Evolutionary conservation across 2,329 filamentous ascomycete genomes (phyloP), one percentile per base, ranked within the genome.

Genomic region (Ascochyta viciae-villosae): DNA sequence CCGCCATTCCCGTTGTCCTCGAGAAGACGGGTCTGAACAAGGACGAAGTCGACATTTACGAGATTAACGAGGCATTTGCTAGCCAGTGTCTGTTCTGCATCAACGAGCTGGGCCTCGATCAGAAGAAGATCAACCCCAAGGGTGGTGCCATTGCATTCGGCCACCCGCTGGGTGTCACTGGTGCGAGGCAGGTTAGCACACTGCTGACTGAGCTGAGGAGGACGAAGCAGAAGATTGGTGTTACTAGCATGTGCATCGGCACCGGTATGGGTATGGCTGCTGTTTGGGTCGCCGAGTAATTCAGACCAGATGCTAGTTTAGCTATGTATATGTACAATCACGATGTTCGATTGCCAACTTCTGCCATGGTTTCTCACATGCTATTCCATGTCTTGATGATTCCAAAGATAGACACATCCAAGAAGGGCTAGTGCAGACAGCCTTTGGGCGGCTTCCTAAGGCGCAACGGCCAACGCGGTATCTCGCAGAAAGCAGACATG

Each of bases 51-150:
- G 95, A 98, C 75, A 94, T 98, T 73, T 98, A 86, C 73, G 95
- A 99, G 85, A 97, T 99, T 84, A 99, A 99, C 82, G 95, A 99
- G 85, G 95, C 95, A 1, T 99, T 99, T 77, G 95, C 95, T 29
- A 91, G 87, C 62, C 94, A 98, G 84, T 96, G 92, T 78, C 78
- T 98, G 64, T 98, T 90, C 90, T 97, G 92, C 77, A 87, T 91
- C 61, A 91, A 95, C 71, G 88, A 97, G 82, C 85, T 99, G 22
- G 89, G 89, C 40, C 80, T 99, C 26, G 90, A 92, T 49, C 74
- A 83, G 58, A 88, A 91, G 64, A 98, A 97, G 85, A 87, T 99
- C 74, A 98, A 98, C 82, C 94, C 94, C 69, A 96, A 97, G 85
- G 95, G 94, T 64, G 94, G 94, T 61, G 93, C 93, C 31, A 97